These are phyloP conservation scores for Fusarium bactridioides DNA, from an alignment of 2,329 filamentous ascomycete genomes.

Conservation along the genomic window DNA sequence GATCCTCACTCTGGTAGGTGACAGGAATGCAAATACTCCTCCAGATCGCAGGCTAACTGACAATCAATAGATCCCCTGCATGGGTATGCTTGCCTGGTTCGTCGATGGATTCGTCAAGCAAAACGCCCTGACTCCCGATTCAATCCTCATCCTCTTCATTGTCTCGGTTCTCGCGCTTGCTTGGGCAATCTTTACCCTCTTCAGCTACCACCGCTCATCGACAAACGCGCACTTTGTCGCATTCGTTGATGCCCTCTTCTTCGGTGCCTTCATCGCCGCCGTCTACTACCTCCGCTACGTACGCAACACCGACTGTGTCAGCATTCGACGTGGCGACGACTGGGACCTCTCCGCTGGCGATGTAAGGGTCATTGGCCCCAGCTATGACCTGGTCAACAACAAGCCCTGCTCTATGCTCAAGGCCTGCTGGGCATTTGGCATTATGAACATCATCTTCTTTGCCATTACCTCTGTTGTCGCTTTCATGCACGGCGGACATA, in stretches of 20 bases:
- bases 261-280: constrained; percentile 70
- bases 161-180: constrained; percentile 68
- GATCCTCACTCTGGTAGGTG: constrained; percentile 66
- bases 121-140: constrained; percentile 67
- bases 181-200: constrained; percentile 71
- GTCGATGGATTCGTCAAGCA: constrained; percentile 64
- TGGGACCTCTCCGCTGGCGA: constrained; percentile 69
- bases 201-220: constrained; percentile 70
- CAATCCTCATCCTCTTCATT: constrained; percentile 73
- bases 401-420: constrained; percentile 94
- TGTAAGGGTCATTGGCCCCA: constrained; percentile 62
- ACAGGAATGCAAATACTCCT: neutral
- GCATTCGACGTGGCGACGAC: constrained; percentile 57
- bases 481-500: constrained; percentile 62
- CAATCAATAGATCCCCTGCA: constrained; percentile 62
- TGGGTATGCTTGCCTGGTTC: constrained; percentile 74
- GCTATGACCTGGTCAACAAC: constrained; percentile 64
- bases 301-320: constrained; percentile 71
- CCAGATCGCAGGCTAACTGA: neutral
- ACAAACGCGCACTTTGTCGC: constrained; percentile 68
- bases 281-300: constrained; percentile 69
- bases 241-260: constrained; percentile 67
- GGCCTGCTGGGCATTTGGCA: constrained; percentile 85
- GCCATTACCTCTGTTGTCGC: constrained; percentile 79
- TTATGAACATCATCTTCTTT: constrained; percentile 87